Base-by-base conservation (phyloP, 164 flowering plant genomes). In the Vitis cinerea region DNA sequence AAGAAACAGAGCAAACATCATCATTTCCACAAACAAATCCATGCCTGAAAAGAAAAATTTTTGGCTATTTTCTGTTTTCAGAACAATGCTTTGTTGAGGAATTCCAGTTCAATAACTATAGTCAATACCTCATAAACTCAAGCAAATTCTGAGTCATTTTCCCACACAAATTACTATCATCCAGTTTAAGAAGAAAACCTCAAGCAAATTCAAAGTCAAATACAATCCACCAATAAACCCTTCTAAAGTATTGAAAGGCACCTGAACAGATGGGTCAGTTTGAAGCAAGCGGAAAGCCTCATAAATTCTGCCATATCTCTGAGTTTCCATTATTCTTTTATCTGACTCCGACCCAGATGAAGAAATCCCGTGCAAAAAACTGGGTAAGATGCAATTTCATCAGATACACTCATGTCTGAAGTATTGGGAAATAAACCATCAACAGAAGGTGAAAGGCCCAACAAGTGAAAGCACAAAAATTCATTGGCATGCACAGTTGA, bases 211-310 rank as follows among this genome's bases (percentile, higher is more conserved):
- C 44, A 37, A 37, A 37, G 44, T 6, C 44, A 37, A 37, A 37
- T 37, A 37, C 44, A 37, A 37, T 37, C 4, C 44, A 37, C 44
- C 44, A 37, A 37, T 3, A 3, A 37, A 37, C 44, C 44, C 44
- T 37, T 37, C 44, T 17, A 9, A 48, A 49, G 56, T 30, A 9
- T 47, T 30, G n/a, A 49, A 54, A 63, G 17, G 51, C 29, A 83
- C 85, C 81, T 78, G 76, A 65, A 83, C 54, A 51, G 66, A 65
- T 31, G 72, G 77, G 9, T 80, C 82, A 3, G 71, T 64, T 59
- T 52, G 71, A 51, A 80, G 76, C 67, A 71, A 64, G 10, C 49
- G 62, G 16, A 78, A 69, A 27, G 81, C 81, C 30, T 77, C 65
- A 49, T 3, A 50, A 27, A 78, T 67, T 19, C 16, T 74, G 17